Conservation (phyloP, 805 yeast species). For the Cyberlindnera samutprakarnensis region DNA sequence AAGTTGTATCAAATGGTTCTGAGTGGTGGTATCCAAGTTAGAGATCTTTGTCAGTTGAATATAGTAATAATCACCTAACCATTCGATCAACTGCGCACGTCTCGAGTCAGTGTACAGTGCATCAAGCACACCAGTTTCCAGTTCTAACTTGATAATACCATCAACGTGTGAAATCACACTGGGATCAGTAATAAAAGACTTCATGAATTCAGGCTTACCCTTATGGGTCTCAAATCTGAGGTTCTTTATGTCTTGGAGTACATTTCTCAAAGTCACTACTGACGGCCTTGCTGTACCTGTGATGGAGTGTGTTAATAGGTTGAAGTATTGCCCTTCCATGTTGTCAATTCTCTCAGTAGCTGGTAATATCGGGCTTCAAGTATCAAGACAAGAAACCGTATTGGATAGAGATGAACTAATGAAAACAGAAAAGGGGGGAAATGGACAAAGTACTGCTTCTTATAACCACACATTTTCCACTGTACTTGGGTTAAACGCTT, state of each 20-base stretch:
- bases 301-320: neutral
- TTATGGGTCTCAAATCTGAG: neutral
- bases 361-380: too few species aligned
- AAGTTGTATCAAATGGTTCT: conserved; percentile 6
- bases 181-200: conserved; percentile 6
- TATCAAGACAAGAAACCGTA: too few species aligned
- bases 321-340: neutral
- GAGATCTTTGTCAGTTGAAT: conserved; percentile 5
- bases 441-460: too few species aligned
- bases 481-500: too few species aligned
- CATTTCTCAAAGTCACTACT: neutral
- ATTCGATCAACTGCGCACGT: conserved; percentile 6
- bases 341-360: too few species aligned
- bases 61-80: conserved; percentile 13
- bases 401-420: too few species aligned
- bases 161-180: conserved; percentile 8
- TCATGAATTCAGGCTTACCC: conserved; percentile 1
- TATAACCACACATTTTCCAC: too few species aligned
- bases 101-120: conserved; percentile 2
- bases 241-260: neutral
- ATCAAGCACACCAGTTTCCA: conserved; percentile 8
- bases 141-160: conserved; percentile 6
- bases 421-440: too few species aligned
- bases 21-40: conserved; percentile 11
- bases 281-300: neutral